phyloP scores from a whole-genome alignment of 2,329 filamentous ascomycete species.

The Penicillium paneum region DNA sequence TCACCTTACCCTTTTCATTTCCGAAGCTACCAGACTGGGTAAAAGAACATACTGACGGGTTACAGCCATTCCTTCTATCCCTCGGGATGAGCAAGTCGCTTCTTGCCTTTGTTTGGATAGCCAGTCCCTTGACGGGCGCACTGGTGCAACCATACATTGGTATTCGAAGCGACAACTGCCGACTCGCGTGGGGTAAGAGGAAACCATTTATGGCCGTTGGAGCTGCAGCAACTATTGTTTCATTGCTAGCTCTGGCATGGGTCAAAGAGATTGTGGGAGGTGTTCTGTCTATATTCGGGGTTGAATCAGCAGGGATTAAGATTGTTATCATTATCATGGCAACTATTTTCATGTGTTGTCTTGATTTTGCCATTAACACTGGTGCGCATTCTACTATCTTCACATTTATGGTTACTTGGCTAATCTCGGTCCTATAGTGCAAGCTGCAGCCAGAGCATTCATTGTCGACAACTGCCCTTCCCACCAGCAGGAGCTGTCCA shows the following conservation, averaged over 20 bases:
- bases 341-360: slow-evolving; percentile 79
- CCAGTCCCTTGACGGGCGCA: slow-evolving; percentile 72
- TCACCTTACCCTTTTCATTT: neutral
- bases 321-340: slow-evolving; percentile 70
- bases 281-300: slow-evolving; percentile 67
- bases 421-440: slow-evolving; percentile 53
- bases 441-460: slow-evolving; percentile 66
- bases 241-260: slow-evolving; percentile 70
- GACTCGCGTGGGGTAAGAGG: slow-evolving; percentile 70
- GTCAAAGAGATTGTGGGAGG: slow-evolving; percentile 68
- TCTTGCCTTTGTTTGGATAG: slow-evolving; percentile 81
- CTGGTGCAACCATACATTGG: slow-evolving; percentile 80
- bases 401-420: neutral
- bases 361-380: slow-evolving; percentile 95
- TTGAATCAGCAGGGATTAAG: slow-evolving; percentile 60
- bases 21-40: neutral
- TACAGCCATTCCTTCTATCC: slow-evolving; percentile 68
- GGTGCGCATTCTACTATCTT: slow-evolving; percentile 47
- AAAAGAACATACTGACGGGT: neutral
- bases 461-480: slow-evolving; percentile 90
- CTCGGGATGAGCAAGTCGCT: slow-evolving; percentile 78
- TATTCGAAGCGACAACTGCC: slow-evolving; percentile 75
- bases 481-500: slow-evolving; percentile 90
- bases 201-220: slow-evolving; percentile 79
- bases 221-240: slow-evolving; percentile 62